Percentiles rank a stretch among this genome's conserved stretches.
Evolutionary conservation across 306 rosid genomes (phyloP).

Genomic region (Chamaecrista fasciculata): DNA sequence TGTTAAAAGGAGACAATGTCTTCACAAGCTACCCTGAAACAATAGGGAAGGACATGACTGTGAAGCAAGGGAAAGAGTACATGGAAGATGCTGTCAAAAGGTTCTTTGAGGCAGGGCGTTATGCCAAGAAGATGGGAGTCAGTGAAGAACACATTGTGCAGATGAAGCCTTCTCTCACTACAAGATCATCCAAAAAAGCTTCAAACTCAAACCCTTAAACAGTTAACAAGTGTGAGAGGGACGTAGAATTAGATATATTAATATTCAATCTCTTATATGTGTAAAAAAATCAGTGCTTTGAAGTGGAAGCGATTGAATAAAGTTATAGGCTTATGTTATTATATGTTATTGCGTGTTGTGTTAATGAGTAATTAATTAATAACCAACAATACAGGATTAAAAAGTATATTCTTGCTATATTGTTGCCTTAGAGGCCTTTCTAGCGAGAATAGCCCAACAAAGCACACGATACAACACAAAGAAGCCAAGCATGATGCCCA

Average conservation of each 20-base stretch:
- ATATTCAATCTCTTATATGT: constrained; percentile 31
- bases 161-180: constrained; percentile 87
- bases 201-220: constrained; percentile 35
- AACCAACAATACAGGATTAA: too few relatives aligned
- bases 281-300: too few relatives aligned
- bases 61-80: constrained; percentile 73
- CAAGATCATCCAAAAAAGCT: constrained; percentile 46
- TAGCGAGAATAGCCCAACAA: constrained; percentile 70
- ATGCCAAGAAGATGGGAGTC: constrained; percentile 80
- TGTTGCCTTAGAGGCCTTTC: constrained; percentile 65
- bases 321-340: too few relatives aligned
- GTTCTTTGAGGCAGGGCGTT: constrained; percentile 70
- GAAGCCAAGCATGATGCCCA: constrained; percentile 73
- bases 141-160: constrained; percentile 68
- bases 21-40: constrained; percentile 61
- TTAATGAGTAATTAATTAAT: too few relatives aligned
- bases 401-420: constrained; percentile 15
- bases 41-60: constrained; percentile 63
- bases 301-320: too few relatives aligned
- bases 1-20: constrained; percentile 66
- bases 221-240: too few relatives aligned
- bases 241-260: too few relatives aligned
- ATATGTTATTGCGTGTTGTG: too few relatives aligned
- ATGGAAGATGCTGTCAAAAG: constrained; percentile 61
- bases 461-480: constrained; percentile 73